These are phyloP conservation scores for Aquilaria agallochum DNA, from an alignment of 441 rosid genomes.

Conservation along the genomic window DNA sequence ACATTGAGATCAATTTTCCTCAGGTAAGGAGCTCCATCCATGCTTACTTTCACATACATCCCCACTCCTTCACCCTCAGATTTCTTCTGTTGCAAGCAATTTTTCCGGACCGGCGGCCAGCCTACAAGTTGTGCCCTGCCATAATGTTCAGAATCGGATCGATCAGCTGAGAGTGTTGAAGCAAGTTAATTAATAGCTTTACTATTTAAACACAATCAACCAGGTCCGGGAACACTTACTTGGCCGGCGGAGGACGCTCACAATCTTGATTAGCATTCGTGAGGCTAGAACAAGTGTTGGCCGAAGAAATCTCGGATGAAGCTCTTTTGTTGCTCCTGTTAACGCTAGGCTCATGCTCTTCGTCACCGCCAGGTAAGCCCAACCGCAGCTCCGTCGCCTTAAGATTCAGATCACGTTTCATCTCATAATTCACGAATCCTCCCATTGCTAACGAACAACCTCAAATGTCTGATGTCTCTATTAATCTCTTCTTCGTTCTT, in stretches of 20 bases:
- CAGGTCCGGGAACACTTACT: conserved; percentile 25
- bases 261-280: conserved; percentile 7
- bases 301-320: conserved; percentile 24
- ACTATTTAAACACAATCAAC: background rate
- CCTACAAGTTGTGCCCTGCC: conserved; percentile 51
- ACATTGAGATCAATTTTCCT: conserved; percentile 52
- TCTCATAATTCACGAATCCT: conserved; percentile 18
- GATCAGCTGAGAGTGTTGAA: too few relatives aligned
- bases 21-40: conserved; percentile 64
- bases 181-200: background rate
- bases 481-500: background rate
- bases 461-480: background rate
- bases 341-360: conserved; percentile 20
- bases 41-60: conserved; percentile 47
- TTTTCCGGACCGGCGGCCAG: conserved; percentile 60
- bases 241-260: conserved; percentile 29
- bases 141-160: background rate
- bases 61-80: conserved; percentile 17
- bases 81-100: conserved; percentile 16
- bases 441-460: conserved; percentile 16
- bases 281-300: conserved; percentile 18
- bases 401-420: conserved; percentile 31
- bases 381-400: conserved; percentile 53
- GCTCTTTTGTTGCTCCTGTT: conserved; percentile 36
- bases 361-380: conserved; percentile 47